Base-by-base conservation (phyloP, 1,139 yeast genomes). In the Petasospora fabianii region DNA sequence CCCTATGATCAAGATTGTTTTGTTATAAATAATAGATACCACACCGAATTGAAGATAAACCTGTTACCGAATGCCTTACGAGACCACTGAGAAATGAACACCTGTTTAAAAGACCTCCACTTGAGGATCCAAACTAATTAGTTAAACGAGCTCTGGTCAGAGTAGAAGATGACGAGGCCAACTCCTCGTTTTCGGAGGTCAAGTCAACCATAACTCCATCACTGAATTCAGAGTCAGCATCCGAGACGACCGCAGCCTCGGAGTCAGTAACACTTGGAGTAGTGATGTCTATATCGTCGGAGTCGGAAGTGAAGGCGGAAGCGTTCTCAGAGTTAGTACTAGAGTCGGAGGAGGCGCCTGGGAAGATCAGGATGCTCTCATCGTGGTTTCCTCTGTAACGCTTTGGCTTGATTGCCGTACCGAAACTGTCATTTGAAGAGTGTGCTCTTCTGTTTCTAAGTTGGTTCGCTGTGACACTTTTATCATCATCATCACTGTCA, bases 161-260 rank as follows among this genome's bases (percentile, higher is more conserved):
- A 16, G 38, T 34, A 15, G 38, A 12, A 13, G 27, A 13, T 8
- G 41, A 38, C 12, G 38, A 30, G 11, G 27, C 32, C 32, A 16
- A 13, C 6, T 4, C 10, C 14, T 38, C 42, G 15, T 38, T 37
- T 14, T 32, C 33, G 15, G 35, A 22, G 7, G 30, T 27, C 11
- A 32, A 11, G 10, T 32, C 36, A 19, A 38, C 38, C 30, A 39
- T 20, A 3, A 39, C 42, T 3, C 39, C 34, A 18, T 35, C 39
- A 14, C 35, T 32, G 21, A 33, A 26, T 14, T 33, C 29, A 13
- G 42, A 39, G 7, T 35, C 42, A 19, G 27, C 27, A 12, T 35
- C 41, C 9, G 28, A 26, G 10, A 13, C n/a, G 11, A 13, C 12
- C 8, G 12, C 14, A 27, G 24, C 26, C 29, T 13, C 20, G 20